Evolutionary conservation across 805 yeast species (phyloP).

Genomic region (Kockiozyma suomiensis): DNA sequence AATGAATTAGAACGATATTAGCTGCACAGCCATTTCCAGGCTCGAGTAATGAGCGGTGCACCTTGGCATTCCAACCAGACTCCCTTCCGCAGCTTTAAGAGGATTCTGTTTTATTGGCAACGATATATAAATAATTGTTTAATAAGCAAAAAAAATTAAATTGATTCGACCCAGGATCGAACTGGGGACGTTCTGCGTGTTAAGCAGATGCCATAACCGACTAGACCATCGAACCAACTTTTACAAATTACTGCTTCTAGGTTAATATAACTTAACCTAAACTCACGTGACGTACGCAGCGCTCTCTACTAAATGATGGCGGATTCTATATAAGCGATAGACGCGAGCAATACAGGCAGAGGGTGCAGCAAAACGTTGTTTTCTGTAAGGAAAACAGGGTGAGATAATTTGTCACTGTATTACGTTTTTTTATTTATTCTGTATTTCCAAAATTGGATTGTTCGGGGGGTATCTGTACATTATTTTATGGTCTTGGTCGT

Average conservation of each 20-base stretch:
- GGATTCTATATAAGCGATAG: no score
- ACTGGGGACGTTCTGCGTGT: constrained; percentile 99
- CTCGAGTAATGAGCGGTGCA: neutral
- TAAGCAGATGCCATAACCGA: constrained; percentile 99
- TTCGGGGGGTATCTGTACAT: no score
- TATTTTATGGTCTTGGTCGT: no score
- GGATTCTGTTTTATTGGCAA: neutral
- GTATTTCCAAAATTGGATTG: no score
- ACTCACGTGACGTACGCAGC: constrained; percentile 15
- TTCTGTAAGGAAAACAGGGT: no score
- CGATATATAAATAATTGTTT: neutral
- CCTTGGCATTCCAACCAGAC: neutral
- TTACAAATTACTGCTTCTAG: neutral
- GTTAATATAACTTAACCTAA: neutral
- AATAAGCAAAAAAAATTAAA: constrained; percentile 42
- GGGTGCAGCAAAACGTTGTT: no score
- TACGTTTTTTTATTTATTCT: no score
- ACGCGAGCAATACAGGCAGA: no score
- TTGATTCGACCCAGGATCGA: constrained; percentile 99
- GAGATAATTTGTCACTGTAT: no score
- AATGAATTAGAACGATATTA: neutral
- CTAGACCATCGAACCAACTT: constrained; percentile 93
- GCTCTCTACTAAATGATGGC: no score
- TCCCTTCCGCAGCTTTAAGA: no score
- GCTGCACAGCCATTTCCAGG: neutral